Evolutionary conservation across 768 basidiomycete genomes (phyloP).

Genomic region (Leccinum imitatum): DNA sequence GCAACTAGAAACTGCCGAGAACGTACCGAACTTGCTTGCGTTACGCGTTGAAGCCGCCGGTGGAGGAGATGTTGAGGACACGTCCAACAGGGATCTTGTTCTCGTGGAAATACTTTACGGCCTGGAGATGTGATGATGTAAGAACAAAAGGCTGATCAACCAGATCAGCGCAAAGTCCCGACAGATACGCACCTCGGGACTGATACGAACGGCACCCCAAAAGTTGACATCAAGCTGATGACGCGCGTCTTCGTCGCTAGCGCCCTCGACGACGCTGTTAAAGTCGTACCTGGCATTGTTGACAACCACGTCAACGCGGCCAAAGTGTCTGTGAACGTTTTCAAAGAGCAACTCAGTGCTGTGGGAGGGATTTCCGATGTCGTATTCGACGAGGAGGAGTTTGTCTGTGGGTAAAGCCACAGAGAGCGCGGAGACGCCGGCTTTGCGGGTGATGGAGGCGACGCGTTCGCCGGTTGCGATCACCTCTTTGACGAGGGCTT

Average conservation of each 20-base stretch:
- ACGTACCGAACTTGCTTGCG: constrained; percentile 26
- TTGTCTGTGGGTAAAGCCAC: constrained; percentile 16
- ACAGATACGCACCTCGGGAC: constrained; percentile 1
- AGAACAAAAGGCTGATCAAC: neutral
- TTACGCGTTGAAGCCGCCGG: constrained; percentile 16
- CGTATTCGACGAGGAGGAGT: constrained; percentile 30
- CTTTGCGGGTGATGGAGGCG: constrained; percentile 26
- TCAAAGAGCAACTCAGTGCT: constrained; percentile 22
- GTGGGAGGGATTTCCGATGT: constrained; percentile 27
- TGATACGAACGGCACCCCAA: constrained; percentile 30
- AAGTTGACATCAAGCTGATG: constrained; percentile 34
- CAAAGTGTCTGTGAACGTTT: constrained; percentile 24
- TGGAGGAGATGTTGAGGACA: constrained; percentile 23
- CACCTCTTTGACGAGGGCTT: constrained; percentile 27
- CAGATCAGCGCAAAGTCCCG: too few relatives aligned
- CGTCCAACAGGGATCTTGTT: constrained; percentile 24
- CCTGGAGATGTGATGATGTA: constrained; percentile 3
- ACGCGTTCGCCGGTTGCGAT: constrained; percentile 28
- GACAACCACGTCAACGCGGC: constrained; percentile 34
- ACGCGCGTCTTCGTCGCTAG: constrained; percentile 27
- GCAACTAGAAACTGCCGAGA: neutral
- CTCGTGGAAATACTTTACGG: constrained; percentile 32
- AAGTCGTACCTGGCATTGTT: constrained; percentile 33
- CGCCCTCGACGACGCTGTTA: constrained; percentile 26
- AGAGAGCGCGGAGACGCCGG: constrained; percentile 18